A percentile compares a stretch with the other conserved stretches of the same genome.
phyloP scores from a whole-genome alignment of 202 grass and related monocot genomes.

The Alloteropsis angusta region DNA sequence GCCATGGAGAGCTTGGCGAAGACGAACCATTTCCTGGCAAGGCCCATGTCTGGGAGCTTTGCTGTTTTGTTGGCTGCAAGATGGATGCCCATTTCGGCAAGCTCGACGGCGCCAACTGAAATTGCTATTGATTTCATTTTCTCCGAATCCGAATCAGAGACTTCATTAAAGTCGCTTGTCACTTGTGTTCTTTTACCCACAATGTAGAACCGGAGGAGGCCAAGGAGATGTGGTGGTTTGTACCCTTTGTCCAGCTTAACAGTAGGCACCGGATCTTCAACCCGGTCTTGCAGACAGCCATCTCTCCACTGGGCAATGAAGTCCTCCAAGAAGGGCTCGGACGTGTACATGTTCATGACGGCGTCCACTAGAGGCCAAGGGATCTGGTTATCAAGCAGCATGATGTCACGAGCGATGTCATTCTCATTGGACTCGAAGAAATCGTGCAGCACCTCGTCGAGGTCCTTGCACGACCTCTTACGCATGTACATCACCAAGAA shows the following conservation, averaged over 20 bases:
- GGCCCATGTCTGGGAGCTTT: background rate
- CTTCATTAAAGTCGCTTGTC: too few relatives aligned
- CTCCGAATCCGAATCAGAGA: too few relatives aligned
- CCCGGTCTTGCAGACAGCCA: background rate
- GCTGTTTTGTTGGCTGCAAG: background rate
- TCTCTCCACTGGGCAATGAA: background rate
- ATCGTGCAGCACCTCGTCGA: background rate
- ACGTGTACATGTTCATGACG: background rate
- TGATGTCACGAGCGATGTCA: background rate
- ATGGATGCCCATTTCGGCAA: background rate
- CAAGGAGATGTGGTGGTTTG: background rate
- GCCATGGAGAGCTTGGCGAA: background rate
- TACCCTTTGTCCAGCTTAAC: background rate
- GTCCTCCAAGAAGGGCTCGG: background rate
- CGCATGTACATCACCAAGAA: slow-evolving; percentile 3
- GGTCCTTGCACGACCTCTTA: background rate
- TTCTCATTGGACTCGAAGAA: background rate
- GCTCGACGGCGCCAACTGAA: background rate
- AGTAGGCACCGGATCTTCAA: background rate
- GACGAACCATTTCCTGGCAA: background rate
- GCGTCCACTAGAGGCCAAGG: background rate
- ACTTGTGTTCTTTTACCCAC: background rate
- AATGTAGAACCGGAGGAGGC: background rate
- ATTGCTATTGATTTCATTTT: too few relatives aligned
- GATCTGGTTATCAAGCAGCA: background rate